Evolutionary conservation across 2,329 filamentous ascomycete species (phyloP).

Genomic region (Penicillium sp.): DNA sequence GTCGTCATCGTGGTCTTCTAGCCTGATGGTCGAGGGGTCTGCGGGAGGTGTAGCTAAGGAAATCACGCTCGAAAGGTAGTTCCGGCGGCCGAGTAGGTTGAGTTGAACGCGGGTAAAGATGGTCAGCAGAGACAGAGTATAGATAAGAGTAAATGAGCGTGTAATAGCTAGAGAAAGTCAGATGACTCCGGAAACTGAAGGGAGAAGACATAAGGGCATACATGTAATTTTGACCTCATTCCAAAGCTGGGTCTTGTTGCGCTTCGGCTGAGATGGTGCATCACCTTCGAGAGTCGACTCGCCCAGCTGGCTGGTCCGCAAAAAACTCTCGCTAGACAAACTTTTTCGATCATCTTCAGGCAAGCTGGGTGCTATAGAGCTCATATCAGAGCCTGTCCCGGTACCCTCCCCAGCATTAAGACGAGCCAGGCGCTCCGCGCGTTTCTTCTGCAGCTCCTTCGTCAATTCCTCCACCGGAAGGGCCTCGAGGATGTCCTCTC

Average conservation of each 20-base stretch:
- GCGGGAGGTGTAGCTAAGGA: slow-evolving; percentile 79
- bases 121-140: slow-evolving; percentile 85
- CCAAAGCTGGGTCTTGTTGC: slow-evolving; percentile 93
- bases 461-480: slow-evolving; percentile 93
- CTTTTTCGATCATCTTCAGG: slow-evolving; percentile 85
- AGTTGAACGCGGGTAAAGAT: slow-evolving; percentile 94
- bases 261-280: slow-evolving; percentile 61
- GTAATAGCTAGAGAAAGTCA: slow-evolving; percentile 71
- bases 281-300: slow-evolving; percentile 59
- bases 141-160: slow-evolving; percentile 86
- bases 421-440: slow-evolving; percentile 71
- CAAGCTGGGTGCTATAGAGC: slow-evolving; percentile 67
- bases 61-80: slow-evolving; percentile 94
- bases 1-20: slow-evolving; percentile 93
- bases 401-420: slow-evolving; percentile 59
- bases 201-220: slow-evolving; percentile 45
- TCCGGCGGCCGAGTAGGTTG: slow-evolving; percentile 92
- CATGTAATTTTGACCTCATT: slow-evolving; percentile 96
- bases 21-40: slow-evolving; percentile 75
- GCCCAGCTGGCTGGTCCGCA: slow-evolving; percentile 79
- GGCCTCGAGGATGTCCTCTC: slow-evolving; percentile 83
- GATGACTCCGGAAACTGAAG: background rate
- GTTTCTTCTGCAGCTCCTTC: slow-evolving; percentile 92
- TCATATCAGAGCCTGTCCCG: slow-evolving; percentile 58
- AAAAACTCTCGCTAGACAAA: slow-evolving; percentile 76